Evolutionary conservation across 2,329 filamentous ascomycete species (phyloP).

Genomic region (Penicillium occitanis): DNA sequence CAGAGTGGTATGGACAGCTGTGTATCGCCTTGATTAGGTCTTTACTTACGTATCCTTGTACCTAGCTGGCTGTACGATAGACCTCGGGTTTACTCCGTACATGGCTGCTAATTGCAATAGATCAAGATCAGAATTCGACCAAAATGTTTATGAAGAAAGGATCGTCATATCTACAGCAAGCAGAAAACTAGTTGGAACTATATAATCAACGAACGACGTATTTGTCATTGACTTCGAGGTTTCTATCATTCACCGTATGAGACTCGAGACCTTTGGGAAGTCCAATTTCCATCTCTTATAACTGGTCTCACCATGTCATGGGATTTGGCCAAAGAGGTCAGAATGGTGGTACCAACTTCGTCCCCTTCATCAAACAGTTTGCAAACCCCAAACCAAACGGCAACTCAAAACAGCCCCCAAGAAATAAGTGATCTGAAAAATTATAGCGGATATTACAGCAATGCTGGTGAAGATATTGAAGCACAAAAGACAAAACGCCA

Average conservation of each 20-base stretch:
- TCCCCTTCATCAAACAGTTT: background rate
- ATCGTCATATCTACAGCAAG: background rate
- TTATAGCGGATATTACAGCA: background rate
- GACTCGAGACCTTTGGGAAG: background rate
- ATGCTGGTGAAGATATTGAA: slow-evolving; percentile 21
- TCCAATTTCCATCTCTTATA: background rate
- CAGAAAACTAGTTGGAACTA: background rate
- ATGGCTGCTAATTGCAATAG: background rate
- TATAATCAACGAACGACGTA: background rate
- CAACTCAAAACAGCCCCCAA: background rate
- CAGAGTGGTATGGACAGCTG: background rate
- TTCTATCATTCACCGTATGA: background rate
- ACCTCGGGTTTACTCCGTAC: background rate
- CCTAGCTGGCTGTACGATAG: background rate
- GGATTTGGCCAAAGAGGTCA: background rate
- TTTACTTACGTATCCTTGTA: background rate
- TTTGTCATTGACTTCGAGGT: background rate
- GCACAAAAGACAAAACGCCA: slow-evolving; percentile 29
- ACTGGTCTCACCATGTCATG: slow-evolving; percentile 2
- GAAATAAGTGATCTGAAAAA: background rate
- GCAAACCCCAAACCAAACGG: background rate
- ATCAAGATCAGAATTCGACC: background rate
- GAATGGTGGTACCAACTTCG: background rate
- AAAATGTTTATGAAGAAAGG: background rate
- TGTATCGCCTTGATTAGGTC: background rate